phyloP scores from a whole-genome alignment of 768 basidiomycete species.

The Leccinum variicolor region DNA sequence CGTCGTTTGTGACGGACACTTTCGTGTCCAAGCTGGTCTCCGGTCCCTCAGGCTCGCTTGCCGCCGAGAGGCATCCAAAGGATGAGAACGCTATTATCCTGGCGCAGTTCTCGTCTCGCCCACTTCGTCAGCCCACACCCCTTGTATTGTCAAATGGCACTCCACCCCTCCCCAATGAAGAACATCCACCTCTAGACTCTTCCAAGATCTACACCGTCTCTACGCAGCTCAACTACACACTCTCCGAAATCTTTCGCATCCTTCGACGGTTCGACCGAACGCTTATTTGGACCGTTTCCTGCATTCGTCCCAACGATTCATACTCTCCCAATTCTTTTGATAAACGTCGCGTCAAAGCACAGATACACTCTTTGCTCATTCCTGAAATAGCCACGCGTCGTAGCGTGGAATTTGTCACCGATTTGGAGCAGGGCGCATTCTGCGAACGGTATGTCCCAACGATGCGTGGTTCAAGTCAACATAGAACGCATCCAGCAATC shows the following conservation, averaged over 20 bases:
- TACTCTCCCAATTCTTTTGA: slow-evolving; percentile 87
- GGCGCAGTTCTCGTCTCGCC: slow-evolving; percentile 80
- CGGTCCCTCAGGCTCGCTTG: slow-evolving; percentile 81
- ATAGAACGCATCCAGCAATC: slow-evolving; percentile 70
- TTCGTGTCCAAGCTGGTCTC: slow-evolving; percentile 83
- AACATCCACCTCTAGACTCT: slow-evolving; percentile 61
- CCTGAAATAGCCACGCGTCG: slow-evolving; percentile 66
- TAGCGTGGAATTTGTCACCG: slow-evolving; percentile 65
- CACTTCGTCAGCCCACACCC: slow-evolving; percentile 67
- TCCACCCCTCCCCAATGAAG: slow-evolving; percentile 35
- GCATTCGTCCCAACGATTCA: slow-evolving; percentile 89
- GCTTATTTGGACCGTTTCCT: slow-evolving; percentile 70
- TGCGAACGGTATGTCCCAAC: slow-evolving; percentile 76
- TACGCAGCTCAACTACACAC: slow-evolving; percentile 72
- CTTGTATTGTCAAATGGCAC: slow-evolving; percentile 39
- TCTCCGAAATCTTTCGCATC: slow-evolving; percentile 67
- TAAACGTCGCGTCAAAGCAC: slow-evolving; percentile 80
- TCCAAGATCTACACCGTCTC: slow-evolving; percentile 75
- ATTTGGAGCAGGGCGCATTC: slow-evolving; percentile 59
- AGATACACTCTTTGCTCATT: slow-evolving; percentile 71
- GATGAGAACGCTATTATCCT: slow-evolving; percentile 79
- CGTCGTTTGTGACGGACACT: slow-evolving; percentile 74
- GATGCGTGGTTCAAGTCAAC: slow-evolving; percentile 65
- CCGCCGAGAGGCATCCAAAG: slow-evolving; percentile 74
- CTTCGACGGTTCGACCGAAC: slow-evolving; percentile 63